A percentile compares a stretch with the other conserved stretches of the same genome.
These are phyloP conservation scores for Cutaneotrichosporon cyanovorans DNA, from an alignment of 1,284 basidiomycete genomes.

Conservation along the genomic window DNA sequence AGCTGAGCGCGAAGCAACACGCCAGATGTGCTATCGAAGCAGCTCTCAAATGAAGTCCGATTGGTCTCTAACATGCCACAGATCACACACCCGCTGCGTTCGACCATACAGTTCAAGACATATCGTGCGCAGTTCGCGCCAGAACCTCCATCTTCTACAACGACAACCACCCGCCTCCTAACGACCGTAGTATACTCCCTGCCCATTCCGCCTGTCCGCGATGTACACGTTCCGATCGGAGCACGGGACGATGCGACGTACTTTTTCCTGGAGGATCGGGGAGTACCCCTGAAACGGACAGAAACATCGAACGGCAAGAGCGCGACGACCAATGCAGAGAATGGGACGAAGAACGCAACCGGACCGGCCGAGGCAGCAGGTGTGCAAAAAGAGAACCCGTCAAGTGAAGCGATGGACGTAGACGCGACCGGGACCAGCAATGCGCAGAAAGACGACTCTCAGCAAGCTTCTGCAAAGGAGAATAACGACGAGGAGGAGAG, in stretches of 20 bases:
- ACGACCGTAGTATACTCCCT: slow-evolving; percentile 28
- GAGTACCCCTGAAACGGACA: slow-evolving; percentile 3
- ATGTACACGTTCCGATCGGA: slow-evolving; percentile 12
- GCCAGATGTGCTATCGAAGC: too few relatives aligned
- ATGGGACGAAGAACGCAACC: not conserved
- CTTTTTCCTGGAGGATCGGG: slow-evolving; percentile 35
- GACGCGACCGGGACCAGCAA: not conserved
- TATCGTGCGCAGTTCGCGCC: slow-evolving; percentile 23
- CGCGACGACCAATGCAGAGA: not conserved
- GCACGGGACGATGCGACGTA: slow-evolving; percentile 31
- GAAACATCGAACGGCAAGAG: not conserved
- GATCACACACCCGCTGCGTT: slow-evolving; percentile 28
- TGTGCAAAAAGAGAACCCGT: too few relatives aligned
- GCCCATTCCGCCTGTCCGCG: slow-evolving; percentile 14
- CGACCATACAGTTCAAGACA: slow-evolving; percentile 34
- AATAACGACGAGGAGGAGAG: not conserved
- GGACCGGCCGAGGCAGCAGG: slow-evolving; percentile 1
- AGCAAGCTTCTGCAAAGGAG: not conserved
- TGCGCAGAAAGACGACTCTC: not conserved
- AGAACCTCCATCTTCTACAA: not conserved
- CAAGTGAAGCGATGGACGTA: not conserved
- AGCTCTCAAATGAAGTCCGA: not conserved
- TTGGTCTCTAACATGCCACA: slow-evolving; percentile 4
- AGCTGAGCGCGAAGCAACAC: too few relatives aligned
- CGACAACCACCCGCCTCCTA: slow-evolving; percentile 18